Evolutionary conservation across 306 rosid species (phyloP), one percentile per base, ranked within the genome.

Genomic region (Gastrolobium villosum): DNA sequence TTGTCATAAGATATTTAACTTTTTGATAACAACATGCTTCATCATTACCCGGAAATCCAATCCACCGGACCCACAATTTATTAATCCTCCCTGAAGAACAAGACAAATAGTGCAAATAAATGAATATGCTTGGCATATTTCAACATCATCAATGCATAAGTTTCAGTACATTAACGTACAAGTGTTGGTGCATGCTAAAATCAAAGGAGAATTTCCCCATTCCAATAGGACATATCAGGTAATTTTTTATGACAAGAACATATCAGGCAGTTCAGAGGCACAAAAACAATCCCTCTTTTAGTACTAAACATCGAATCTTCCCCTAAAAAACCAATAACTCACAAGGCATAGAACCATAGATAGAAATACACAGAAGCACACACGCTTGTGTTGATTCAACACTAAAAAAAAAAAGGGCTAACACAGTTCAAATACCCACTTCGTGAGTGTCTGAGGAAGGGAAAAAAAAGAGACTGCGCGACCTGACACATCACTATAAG

Each of bases 81-180:
- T n/a, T 37, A 34, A n/a, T 61, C 49, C 56, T 14, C 5, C 15
- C 52, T 72, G 4, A 72, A 57, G 45, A 36, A 5, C 39, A 52
- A 64, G n/a, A 61, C 35, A 4, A 48, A 48, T 9, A 35, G 13
- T 54, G 35, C 82, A 78, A 70, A 78, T 34, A 14, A 32, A 31
- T 14, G 54, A 48, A 44, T 40, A 52, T 2, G 11, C 28, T 37
- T 45, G 8, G 68, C 20, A 45, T 59, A 54, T 8, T 20, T 44
- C 15, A 30, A 41, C 67, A 65, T 28, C 20, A 40, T 26, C 39
- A 54, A 50, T 3, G 5, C 4, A 53, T 48, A 57, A 6, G 39
- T 43, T 50, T 6, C 34, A 43, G 54, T 48, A n/a, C 57, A 31
- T 44, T 9, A 46, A 50, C 3, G 6, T 10, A 1, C 0, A 43